Evolutionary conservation across 176 grass and related monocot species (phyloP).

Genomic region (Cenchrus fungigraminus): DNA sequence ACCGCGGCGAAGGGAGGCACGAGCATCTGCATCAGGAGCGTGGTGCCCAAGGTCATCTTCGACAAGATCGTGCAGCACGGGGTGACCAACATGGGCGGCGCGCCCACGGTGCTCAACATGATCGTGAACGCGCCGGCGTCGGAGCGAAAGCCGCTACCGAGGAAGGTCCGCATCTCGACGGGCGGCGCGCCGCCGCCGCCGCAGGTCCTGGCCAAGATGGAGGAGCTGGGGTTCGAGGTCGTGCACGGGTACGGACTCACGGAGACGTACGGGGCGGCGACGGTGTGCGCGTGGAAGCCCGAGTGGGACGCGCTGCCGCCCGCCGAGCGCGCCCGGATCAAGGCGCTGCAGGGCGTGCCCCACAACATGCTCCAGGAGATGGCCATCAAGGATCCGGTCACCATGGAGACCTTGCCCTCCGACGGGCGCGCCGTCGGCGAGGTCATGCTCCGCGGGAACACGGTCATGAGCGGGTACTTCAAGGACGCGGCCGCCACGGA

Average conservation of each 20-base stretch:
- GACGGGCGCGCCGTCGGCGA: constrained; percentile 68
- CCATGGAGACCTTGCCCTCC: constrained; percentile 54
- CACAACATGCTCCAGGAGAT: constrained; percentile 48
- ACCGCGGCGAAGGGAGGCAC: constrained; percentile 62
- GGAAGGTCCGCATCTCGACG: constrained; percentile 46
- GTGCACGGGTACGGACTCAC: constrained; percentile 66
- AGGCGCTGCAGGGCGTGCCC: constrained; percentile 51
- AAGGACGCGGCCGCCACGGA: constrained; percentile 42
- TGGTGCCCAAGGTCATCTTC: constrained; percentile 46
- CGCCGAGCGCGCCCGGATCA: constrained; percentile 54
- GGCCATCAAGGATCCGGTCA: constrained; percentile 64
- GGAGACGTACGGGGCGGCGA: constrained; percentile 55
- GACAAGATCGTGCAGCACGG: constrained; percentile 49
- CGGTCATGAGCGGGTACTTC: constrained; percentile 66
- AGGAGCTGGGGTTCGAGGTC: constrained; percentile 62
- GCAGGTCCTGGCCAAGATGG: constrained; percentile 54
- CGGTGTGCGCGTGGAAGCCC: constrained; percentile 54
- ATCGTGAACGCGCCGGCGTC: constrained; percentile 50
- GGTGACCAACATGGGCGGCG: constrained; percentile 68
- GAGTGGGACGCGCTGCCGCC: constrained; percentile 65
- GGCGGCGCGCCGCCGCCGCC: constrained; percentile 61
- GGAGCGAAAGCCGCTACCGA: constrained; percentile 41
- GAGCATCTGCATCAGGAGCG: constrained; percentile 51
- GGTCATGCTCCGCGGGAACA: constrained; percentile 72
- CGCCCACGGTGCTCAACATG: constrained; percentile 62